A percentile compares a stretch with the other conserved stretches of the same genome.
Conservation (phyloP, 2,329 filamentous ascomycete genomes). For the Aspergillus proliferans region DNA sequence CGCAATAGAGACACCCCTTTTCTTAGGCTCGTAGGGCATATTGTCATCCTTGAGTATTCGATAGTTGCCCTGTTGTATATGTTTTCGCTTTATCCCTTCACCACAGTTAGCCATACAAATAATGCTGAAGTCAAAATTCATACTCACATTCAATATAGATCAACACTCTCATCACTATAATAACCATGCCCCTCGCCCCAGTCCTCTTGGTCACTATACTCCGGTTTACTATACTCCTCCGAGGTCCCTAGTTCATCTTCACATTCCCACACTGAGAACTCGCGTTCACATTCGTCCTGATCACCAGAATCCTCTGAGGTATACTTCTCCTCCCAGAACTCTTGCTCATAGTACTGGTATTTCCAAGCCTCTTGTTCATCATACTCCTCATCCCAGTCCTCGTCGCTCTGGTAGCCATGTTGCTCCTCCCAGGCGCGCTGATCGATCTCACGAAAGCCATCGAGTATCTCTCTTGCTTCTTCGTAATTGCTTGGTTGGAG, state of each 20-base stretch:
- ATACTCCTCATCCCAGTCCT: neutral
- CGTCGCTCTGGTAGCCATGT: neutral
- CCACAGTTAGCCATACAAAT: no score
- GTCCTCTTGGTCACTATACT: neutral
- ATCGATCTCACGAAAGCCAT: neutral
- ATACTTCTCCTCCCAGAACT: neutral
- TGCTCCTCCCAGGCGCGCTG: neutral
- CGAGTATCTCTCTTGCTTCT: conserved; percentile 4
- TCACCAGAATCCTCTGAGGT: no score
- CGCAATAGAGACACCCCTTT: no score
- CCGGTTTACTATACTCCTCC: neutral
- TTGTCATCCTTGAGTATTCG: no score
- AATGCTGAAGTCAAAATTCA: no score
- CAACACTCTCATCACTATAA: no score
- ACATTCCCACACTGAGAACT: neutral
- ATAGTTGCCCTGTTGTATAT: no score
- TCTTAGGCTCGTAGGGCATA: no score
- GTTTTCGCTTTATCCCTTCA: no score
- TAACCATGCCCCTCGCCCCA: neutral
- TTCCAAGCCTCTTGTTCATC: neutral
- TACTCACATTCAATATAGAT: no score
- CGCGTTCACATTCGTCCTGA: no score
- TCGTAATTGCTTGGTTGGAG: conserved; percentile 1
- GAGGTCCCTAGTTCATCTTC: neutral
- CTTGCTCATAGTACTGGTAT: neutral